A percentile compares a stretch with the other conserved stretches of the same genome.
phyloP scores from a whole-genome alignment of 345 rosid genomes.

The Capsella bursapastoris region DNA sequence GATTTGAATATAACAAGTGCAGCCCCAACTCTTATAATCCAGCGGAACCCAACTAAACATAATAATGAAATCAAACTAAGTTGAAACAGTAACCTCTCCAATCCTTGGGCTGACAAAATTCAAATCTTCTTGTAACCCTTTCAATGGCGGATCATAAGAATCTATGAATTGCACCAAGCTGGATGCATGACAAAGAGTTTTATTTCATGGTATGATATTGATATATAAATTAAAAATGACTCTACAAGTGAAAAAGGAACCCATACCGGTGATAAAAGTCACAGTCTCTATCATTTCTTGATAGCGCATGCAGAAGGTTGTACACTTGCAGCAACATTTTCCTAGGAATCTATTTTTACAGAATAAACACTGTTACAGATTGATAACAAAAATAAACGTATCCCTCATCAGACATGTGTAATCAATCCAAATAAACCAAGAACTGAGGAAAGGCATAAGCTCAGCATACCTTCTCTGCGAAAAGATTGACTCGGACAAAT shows the following conservation, averaged over 20 bases:
- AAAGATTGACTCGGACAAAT: slow-evolving; percentile 90
- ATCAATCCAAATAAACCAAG: slow-evolving; percentile 23
- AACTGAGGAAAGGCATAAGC: slow-evolving; percentile 14
- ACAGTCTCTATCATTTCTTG: slow-evolving; percentile 94
- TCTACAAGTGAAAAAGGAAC: slow-evolving; percentile 22
- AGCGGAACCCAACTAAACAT: not conserved
- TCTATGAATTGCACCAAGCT: slow-evolving; percentile 97
- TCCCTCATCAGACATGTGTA: slow-evolving; percentile 11
- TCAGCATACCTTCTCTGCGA: slow-evolving; percentile 89
- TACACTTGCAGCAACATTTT: slow-evolving; percentile 96
- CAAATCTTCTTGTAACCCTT: slow-evolving; percentile 97
- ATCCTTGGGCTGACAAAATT: slow-evolving; percentile 98
- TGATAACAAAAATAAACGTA: slow-evolving; percentile 9
- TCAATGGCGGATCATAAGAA: slow-evolving; percentile 94
- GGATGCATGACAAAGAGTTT: slow-evolving; percentile 37
- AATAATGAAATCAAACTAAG: slow-evolving; percentile 22
- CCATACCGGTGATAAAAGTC: slow-evolving; percentile 97
- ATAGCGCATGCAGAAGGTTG: slow-evolving; percentile 90
- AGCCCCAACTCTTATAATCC: slow-evolving; percentile 28
- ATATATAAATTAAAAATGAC: slow-evolving; percentile 13
- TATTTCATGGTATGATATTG: slow-evolving; percentile 5
- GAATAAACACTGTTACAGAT: slow-evolving; percentile 36
- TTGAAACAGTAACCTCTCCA: slow-evolving; percentile 77
- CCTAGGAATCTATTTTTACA: slow-evolving; percentile 78
- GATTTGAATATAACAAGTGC: slow-evolving; percentile 22